Evolutionary conservation across 768 basidiomycete genomes (phyloP), one percentile per base, ranked within the genome.

Genomic region (Auriscalpium vulgare): DNA sequence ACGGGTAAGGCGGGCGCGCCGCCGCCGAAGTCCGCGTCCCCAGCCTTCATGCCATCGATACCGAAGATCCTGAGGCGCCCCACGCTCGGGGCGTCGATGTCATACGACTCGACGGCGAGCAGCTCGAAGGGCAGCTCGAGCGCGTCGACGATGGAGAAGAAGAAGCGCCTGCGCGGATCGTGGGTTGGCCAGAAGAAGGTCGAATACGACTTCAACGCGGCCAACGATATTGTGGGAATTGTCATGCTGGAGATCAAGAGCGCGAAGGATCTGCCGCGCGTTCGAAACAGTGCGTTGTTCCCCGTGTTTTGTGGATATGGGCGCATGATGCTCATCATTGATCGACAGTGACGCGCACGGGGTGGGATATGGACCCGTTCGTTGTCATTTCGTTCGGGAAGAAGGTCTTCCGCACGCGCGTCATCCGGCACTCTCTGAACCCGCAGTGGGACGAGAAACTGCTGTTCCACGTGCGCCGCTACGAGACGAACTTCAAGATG

Each of bases 331-430:
- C 51, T 34, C 36, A 13, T 23, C 17, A 29, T 29, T 29, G 29
- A 29, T 29, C 11, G 34, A 49, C 55, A 90, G 89, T 91, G 83
- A 91, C 86, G 1, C 82, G 88, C 0, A 89, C 83, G 0, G 90
- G 89, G 0, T 94, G 86, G 81, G 95, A 98, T 67, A 97, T 97
- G 94, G 94, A 97, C 64, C 94, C 95, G 0, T 98, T 97, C 65
- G 89, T 91, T 21, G 93, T 99, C 59, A 81, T 95, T 60, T 92
- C 91, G 3, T 99, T 99, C 60, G 91, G 95, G 35, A 95, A 94
- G 74, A 98, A 97, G 68, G 91, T 97, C 5, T 98, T 98, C 73
- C 80, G 95, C 2, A 97, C 95, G 0, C 85, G 89, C 36, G 84
- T 93, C 29, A 84, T 94, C 54, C 81, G 93, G 4, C 91, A 94